Conservation (phyloP, 306 rosid genomes). For the Elaeagnus macrophylla region DNA sequence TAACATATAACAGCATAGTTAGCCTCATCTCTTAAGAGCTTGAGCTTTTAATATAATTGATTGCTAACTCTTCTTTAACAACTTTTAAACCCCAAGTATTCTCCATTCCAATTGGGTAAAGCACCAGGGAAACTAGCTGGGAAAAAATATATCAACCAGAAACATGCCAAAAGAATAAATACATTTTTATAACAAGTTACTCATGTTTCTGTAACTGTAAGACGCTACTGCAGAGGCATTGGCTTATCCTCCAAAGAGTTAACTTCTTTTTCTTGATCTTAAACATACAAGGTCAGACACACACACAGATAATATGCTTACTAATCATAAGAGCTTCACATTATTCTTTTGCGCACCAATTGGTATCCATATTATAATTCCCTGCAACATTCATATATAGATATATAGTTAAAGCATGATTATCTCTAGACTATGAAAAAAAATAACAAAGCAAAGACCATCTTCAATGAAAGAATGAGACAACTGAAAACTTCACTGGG, state of each 20-base stretch:
- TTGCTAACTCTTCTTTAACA: too few species aligned
- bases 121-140: too few species aligned
- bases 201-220: not conserved
- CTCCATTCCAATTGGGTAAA: too few species aligned
- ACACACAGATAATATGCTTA: constrained; percentile 44
- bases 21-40: too few species aligned
- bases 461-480: constrained; percentile 8
- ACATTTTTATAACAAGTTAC: too few species aligned
- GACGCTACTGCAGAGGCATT: not conserved
- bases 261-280: constrained; percentile 11
- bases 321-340: constrained; percentile 59
- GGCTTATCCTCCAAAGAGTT: constrained; percentile 5
- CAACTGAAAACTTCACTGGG: constrained; percentile 3
- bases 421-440: constrained; percentile 36
- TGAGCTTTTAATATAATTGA: too few species aligned
- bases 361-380: constrained; percentile 39
- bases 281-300: constrained; percentile 22
- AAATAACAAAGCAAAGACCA: constrained; percentile 11
- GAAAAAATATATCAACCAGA: too few species aligned
- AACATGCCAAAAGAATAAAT: too few species aligned
- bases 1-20: too few species aligned
- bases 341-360: constrained; percentile 45
- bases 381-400: constrained; percentile 75
- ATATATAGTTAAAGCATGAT: constrained; percentile 49
- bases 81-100: too few species aligned